Percentiles rank a stretch among this genome's conserved stretches.
Evolutionary conservation across 192 early-diverging fungal species (phyloP).

Genomic region (Rhizoclosmatium globosum): DNA sequence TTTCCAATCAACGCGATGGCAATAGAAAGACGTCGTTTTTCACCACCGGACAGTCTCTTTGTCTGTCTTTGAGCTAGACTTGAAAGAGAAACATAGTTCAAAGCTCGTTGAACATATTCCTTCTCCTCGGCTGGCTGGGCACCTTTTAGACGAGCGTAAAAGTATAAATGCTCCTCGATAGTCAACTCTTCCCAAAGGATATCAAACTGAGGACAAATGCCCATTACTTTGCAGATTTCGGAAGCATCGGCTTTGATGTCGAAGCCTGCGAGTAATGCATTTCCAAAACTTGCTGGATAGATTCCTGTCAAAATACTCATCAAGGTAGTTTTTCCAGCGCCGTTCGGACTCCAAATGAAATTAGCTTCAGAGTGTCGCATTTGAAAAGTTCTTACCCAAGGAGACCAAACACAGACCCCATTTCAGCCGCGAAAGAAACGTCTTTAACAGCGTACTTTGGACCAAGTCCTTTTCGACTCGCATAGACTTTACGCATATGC

Average conservation of each 20-base stretch:
- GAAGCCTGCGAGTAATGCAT: slow-evolving; percentile 67
- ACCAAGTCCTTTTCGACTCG: slow-evolving; percentile 42
- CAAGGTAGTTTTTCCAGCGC: slow-evolving; percentile 76
- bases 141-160: slow-evolving; percentile 81
- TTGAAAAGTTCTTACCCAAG: slow-evolving; percentile 39
- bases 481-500: slow-evolving; percentile 72
- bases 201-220: slow-evolving; percentile 81
- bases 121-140: slow-evolving; percentile 60
- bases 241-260: slow-evolving; percentile 61
- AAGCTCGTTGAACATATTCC: slow-evolving; percentile 50
- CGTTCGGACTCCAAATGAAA: background rate
- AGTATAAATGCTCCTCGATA: slow-evolving; percentile 75
- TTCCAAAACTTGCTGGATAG: slow-evolving; percentile 66
- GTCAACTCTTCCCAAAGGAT: slow-evolving; percentile 82
- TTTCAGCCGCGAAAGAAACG: slow-evolving; percentile 71
- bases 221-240: slow-evolving; percentile 73
- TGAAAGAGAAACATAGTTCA: slow-evolving; percentile 69
- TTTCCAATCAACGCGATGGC: slow-evolving; percentile 60
- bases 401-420: slow-evolving; percentile 67
- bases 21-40: slow-evolving; percentile 70
- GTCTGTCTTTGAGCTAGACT: slow-evolving; percentile 61
- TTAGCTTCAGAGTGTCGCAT: background rate
- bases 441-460: slow-evolving; percentile 72
- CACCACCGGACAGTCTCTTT: slow-evolving; percentile 77
- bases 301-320: slow-evolving; percentile 79